phyloP scores from a whole-genome alignment of 176 grass and related monocot genomes.

The Phoenix roebelenii region DNA sequence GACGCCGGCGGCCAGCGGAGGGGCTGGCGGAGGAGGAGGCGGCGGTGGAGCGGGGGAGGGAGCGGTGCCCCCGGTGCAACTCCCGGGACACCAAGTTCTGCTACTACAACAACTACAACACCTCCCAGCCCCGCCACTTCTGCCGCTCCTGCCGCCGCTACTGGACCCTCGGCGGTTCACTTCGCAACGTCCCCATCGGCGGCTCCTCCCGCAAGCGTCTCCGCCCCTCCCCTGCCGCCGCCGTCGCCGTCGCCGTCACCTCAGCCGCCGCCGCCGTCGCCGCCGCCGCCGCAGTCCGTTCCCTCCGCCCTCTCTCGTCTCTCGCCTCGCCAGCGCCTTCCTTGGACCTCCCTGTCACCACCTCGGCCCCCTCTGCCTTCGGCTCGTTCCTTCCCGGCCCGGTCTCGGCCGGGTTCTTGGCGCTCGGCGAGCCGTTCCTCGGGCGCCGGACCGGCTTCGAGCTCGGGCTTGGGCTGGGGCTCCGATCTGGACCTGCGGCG shows the following conservation, averaged over 20 bases:
- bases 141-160: conserved; percentile 21
- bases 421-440: conserved; percentile 45
- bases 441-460: conserved; percentile 45
- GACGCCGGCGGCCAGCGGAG: not conserved
- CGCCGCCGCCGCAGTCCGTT: not conserved
- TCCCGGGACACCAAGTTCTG: conserved; percentile 24
- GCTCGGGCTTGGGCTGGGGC: conserved; percentile 35
- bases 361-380: not conserved
- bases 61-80: conserved; percentile 16
- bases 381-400: conserved; percentile 27
- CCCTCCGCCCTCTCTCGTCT: conserved; percentile 10
- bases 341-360: not conserved
- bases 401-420: conserved; percentile 21
- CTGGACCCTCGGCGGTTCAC: conserved; percentile 24
- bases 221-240: not conserved
- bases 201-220: conserved; percentile 8
- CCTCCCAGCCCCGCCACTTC: conserved; percentile 23
- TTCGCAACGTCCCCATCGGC: conserved; percentile 20
- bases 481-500: conserved; percentile 8
- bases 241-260: conserved; percentile 5
- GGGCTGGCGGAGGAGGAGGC: conserved; percentile 11
- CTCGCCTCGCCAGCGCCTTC: not conserved
- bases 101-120: conserved; percentile 33
- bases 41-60: not conserved
- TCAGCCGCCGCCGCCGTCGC: not conserved